phyloP scores from a whole-genome alignment of 1,284 basidiomycete species.

The Cryptococcus deneoformans region DNA sequence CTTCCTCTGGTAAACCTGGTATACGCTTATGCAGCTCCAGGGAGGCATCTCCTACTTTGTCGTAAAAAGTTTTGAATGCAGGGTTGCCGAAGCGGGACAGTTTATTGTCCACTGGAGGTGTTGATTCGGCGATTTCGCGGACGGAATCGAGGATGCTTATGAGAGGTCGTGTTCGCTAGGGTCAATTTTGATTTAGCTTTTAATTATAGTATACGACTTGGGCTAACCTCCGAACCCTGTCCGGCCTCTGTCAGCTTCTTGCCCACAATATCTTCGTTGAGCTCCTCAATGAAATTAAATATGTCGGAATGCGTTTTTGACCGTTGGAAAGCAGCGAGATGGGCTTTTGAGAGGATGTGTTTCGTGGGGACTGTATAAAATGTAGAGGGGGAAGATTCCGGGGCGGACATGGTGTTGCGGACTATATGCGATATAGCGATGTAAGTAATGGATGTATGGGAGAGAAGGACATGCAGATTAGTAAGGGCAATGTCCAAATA shows the following conservation, averaged over 20 bases:
- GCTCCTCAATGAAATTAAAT: constrained; percentile 66
- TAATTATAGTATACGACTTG: background rate
- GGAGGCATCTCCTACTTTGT: constrained; percentile 61
- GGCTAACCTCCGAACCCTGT: constrained; percentile 57
- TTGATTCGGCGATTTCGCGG: constrained; percentile 62
- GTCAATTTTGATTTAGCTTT: background rate
- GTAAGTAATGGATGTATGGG: background rate
- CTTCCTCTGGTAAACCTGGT: constrained; percentile 59
- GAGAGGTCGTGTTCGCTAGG: constrained; percentile 63
- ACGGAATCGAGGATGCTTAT: constrained; percentile 66
- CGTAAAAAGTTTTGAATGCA: constrained; percentile 89
- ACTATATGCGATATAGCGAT: no score
- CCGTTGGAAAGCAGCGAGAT: constrained; percentile 76
- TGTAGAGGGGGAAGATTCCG: background rate
- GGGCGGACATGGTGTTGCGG: background rate
- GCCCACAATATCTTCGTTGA: constrained; percentile 75
- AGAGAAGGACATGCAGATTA: background rate
- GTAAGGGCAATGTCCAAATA: background rate
- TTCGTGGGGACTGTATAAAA: constrained; percentile 55
- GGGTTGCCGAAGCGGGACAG: constrained; percentile 96
- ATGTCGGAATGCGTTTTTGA: constrained; percentile 71
- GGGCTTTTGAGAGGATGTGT: constrained; percentile 71
- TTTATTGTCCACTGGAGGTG: constrained; percentile 85
- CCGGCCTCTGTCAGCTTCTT: constrained; percentile 71
- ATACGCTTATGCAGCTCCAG: constrained; percentile 55